These are phyloP conservation scores for Exutisphaerella laricina DNA, from an alignment of 2,329 filamentous ascomycete genomes.

Conservation along the genomic window DNA sequence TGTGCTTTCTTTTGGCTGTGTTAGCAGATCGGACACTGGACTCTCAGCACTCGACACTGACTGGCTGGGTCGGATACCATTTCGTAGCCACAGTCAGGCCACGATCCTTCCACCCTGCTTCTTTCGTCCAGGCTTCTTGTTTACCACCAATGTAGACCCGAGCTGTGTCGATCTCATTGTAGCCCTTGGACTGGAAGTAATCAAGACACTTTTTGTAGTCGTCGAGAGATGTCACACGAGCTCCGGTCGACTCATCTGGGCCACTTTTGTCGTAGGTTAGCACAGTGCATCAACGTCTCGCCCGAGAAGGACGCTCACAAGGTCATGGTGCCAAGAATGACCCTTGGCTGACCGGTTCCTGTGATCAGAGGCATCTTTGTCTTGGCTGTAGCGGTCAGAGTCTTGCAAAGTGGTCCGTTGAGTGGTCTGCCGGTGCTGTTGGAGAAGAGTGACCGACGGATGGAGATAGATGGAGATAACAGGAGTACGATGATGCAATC, in stretches of 20 bases:
- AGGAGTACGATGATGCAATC: no score
- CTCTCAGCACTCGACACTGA: background rate
- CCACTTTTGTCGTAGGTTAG: slow-evolving; percentile 25
- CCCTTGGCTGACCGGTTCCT: slow-evolving; percentile 50
- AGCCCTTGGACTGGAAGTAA: slow-evolving; percentile 69
- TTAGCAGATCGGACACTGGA: slow-evolving; percentile 1
- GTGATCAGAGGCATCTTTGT: slow-evolving; percentile 41
- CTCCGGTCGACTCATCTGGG: slow-evolving; percentile 56
- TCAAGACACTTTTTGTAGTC: slow-evolving; percentile 69
- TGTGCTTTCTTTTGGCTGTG: slow-evolving; percentile 48
- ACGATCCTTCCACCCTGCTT: slow-evolving; percentile 71
- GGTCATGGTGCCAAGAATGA: slow-evolving; percentile 70
- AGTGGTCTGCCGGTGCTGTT: no score
- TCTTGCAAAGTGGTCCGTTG: no score
- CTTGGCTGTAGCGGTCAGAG: no score
- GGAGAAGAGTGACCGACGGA: no score
- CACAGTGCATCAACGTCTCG: background rate
- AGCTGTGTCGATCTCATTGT: slow-evolving; percentile 81
- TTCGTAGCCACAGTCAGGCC: slow-evolving; percentile 77
- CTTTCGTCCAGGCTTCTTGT: slow-evolving; percentile 73
- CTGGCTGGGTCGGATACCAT: slow-evolving; percentile 28
- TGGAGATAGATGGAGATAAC: no score
- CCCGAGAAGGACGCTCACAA: slow-evolving; percentile 10
- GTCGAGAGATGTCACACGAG: slow-evolving; percentile 64
- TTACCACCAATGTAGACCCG: slow-evolving; percentile 64